phyloP scores from a whole-genome alignment of 2,329 filamentous ascomycete species.

The Trichoderma koningii region DNA sequence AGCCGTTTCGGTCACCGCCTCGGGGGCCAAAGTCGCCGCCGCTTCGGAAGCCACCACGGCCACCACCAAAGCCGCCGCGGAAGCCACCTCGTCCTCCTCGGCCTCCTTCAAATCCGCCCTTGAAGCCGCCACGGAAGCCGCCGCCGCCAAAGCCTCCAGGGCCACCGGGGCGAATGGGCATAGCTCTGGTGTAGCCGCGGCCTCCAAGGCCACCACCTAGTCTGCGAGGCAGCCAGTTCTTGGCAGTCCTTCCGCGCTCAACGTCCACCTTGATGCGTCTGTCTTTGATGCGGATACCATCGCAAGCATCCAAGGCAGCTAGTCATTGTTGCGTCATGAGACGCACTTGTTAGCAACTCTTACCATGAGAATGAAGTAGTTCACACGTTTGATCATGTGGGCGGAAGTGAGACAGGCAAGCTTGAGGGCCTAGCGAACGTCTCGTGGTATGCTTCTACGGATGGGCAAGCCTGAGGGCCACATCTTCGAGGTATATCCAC shows the following conservation, averaged over 20 bases:
- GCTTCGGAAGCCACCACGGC: slow-evolving; percentile 38
- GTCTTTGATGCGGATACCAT: slow-evolving; percentile 91
- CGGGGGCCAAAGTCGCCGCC: slow-evolving; percentile 45
- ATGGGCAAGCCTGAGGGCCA: slow-evolving; percentile 49
- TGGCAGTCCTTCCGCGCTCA: slow-evolving; percentile 90
- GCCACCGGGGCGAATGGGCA: slow-evolving; percentile 68
- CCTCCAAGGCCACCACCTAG: slow-evolving; percentile 91
- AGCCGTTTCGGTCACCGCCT: slow-evolving; percentile 49
- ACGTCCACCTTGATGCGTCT: slow-evolving; percentile 92
- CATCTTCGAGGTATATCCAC: slow-evolving; percentile 36
- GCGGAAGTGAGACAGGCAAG: slow-evolving; percentile 51
- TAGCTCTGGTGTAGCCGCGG: slow-evolving; percentile 85
- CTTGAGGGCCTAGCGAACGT: slow-evolving; percentile 56
- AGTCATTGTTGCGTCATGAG: slow-evolving; percentile 58
- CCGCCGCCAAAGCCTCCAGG: slow-evolving; percentile 59
- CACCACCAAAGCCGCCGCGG: slow-evolving; percentile 45
- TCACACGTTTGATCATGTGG: slow-evolving; percentile 31
- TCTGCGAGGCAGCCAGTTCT: slow-evolving; percentile 88
- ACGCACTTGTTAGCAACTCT: slow-evolving; percentile 70
- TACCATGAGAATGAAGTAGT: slow-evolving; percentile 47
- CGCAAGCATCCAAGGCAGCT: slow-evolving; percentile 86
- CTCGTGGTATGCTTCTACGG: slow-evolving; percentile 48
- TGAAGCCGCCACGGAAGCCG: slow-evolving; percentile 48
- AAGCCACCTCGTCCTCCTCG: slow-evolving; percentile 56
- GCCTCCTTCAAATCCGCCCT: slow-evolving; percentile 50